Evolutionary conservation across 2,329 filamentous ascomycete genomes (phyloP).

Genomic region (Rosellinia necatrix): DNA sequence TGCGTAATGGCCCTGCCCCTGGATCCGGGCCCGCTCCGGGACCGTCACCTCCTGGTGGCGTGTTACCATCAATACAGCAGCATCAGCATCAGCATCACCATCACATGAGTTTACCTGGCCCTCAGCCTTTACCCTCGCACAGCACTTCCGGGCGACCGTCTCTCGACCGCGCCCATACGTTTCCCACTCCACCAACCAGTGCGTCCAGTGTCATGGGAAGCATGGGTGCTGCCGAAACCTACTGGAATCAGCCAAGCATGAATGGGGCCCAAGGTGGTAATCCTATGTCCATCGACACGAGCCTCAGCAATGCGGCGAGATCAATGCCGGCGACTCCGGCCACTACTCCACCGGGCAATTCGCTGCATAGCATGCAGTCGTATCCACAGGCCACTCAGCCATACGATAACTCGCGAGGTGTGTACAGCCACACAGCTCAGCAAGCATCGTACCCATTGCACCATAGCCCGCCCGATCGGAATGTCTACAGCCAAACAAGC

Average conservation of each 20-base stretch:
- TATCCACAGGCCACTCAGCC: conserved; percentile 71
- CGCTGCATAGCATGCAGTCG: conserved; percentile 76
- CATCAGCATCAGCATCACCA: conserved; percentile 67
- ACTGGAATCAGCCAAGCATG: conserved; percentile 73
- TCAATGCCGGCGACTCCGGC: conserved; percentile 92
- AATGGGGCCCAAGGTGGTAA: conserved; percentile 66
- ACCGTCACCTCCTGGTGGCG: conserved; percentile 53
- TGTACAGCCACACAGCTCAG: conserved; percentile 72
- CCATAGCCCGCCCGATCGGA: conserved; percentile 61
- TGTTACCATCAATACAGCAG: conserved; percentile 70
- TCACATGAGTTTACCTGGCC: conserved; percentile 62
- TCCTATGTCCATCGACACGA: conserved; percentile 80
- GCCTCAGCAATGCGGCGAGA: conserved; percentile 71
- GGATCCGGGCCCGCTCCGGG: conserved; percentile 56
- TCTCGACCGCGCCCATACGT: conserved; percentile 86
- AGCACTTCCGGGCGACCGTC: conserved; percentile 74
- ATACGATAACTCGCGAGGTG: conserved; percentile 77
- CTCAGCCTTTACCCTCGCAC: conserved; percentile 66
- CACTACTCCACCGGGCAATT: conserved; percentile 81
- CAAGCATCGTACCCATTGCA: conserved; percentile 72
- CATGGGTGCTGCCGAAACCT: conserved; percentile 76
- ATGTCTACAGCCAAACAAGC: conserved; percentile 69
- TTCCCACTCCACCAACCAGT: conserved; percentile 91
- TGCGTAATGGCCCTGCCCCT: conserved; percentile 62
- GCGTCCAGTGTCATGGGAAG: conserved; percentile 81